Conservation (phyloP, 1,284 basidiomycete genomes). For the Porogramme epimiltina region DNA sequence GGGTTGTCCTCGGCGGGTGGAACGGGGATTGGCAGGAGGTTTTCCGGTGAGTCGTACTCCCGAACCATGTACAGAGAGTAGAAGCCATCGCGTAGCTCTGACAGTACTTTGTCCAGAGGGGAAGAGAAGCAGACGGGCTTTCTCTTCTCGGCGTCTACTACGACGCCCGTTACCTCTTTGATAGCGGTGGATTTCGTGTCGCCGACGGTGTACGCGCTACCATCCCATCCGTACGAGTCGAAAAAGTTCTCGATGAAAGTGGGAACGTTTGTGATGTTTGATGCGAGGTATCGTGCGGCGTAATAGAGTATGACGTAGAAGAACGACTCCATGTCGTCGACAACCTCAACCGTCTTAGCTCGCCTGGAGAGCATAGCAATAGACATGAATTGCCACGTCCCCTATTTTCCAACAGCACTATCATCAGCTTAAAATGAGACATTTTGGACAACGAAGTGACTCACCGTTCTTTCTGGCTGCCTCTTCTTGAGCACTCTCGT, state of each 20-base stretch:
- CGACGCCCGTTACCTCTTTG: no score
- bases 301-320: neutral
- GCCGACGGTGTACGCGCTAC: no score
- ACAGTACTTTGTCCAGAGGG: no score
- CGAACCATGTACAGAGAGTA: no score
- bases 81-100: no score
- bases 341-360: neutral
- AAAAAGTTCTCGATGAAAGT: neutral
- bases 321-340: neutral
- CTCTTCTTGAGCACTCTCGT: neutral
- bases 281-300: neutral
- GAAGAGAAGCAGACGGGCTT: no score
- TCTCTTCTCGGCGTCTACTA: no score
- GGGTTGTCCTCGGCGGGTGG: no score
- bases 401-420: neutral
- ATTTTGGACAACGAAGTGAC: neutral
- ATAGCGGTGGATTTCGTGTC: no score
- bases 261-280: neutral
- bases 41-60: no score
- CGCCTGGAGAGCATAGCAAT: neutral
- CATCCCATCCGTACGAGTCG: neutral
- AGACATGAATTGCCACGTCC: neutral
- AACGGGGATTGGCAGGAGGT: no score
- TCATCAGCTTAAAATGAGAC: neutral
- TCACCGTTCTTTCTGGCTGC: neutral